Base-by-base conservation (phyloP, 1,284 basidiomycete species). In the Entoloma clypeatum region DNA sequence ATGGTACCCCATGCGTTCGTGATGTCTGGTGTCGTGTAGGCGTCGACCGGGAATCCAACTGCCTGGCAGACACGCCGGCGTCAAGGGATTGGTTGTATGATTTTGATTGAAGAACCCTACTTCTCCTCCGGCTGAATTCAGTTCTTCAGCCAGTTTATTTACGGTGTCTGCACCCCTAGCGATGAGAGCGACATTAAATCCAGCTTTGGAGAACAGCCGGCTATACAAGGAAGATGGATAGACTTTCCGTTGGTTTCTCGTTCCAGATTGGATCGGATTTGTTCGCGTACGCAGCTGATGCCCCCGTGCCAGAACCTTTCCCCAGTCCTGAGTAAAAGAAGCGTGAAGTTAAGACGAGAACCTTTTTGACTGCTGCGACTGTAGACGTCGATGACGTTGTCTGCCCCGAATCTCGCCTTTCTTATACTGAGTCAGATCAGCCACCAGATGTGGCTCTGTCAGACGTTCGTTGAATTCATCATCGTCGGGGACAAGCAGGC, bases 101-200 rank as follows among this genome's bases (percentile, higher is more conserved):
- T n/a, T n/a, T n/a, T n/a, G n/a, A n/a, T 27, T n/a, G 11, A 14
- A 8, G 25, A 39, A n/a, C 41, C 64, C 38, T 44, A 80, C 83
- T 51, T 81, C 72, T 24, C 78, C 81, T 13, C 81, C 82, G n/a
- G 63, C 59, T 10, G 58, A 47, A 41, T 71, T 80, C 36, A 88
- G 69, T 35, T 81, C 78, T 2, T 68, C 55, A 5, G 77, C 73
- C 6, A 81, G 61, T 27, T 68, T 70, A 40, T 75, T 63, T 7
- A 85, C 63, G 14, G 67, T 57, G 14, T 77, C 75, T 1, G 66
- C 58, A 30, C 76, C 75, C 29, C 86, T 70, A 7, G 82, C 81
- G 33, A 88, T 69, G 33, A 88, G 61, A 0, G 85, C 85, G 27
- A 88, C 71, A 29, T 71, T 74, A 53, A 85, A 88, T 1, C 85